These are phyloP conservation scores for Irpex rosettiformis DNA, from an alignment of 1,284 basidiomycete species.

Conservation along the genomic window DNA sequence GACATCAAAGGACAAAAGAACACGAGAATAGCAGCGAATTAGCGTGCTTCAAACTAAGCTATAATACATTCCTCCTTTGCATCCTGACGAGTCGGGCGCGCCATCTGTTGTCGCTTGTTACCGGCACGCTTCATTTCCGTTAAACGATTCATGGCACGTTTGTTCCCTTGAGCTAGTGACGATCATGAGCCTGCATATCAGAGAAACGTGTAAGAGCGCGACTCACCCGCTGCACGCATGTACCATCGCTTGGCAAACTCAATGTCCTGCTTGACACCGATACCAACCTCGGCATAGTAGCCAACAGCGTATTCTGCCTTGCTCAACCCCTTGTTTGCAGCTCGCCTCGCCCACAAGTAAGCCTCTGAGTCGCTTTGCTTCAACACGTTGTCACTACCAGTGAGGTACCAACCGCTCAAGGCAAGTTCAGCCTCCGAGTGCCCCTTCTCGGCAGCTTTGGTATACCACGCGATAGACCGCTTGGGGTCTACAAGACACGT, in stretches of 20 bases:
- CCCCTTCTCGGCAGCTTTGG: conserved; percentile 94
- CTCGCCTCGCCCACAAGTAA: conserved; percentile 92
- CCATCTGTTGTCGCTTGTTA: conserved; percentile 66
- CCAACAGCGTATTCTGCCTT: conserved; percentile 97
- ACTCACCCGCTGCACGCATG: conserved; percentile 92
- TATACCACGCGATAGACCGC: conserved; percentile 97
- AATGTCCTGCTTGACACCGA: conserved; percentile 93
- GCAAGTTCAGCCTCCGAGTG: conserved; percentile 94
- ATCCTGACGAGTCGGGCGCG: conserved; percentile 86
- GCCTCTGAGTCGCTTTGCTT: conserved; percentile 98
- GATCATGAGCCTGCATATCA: not conserved
- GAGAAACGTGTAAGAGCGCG: not conserved
- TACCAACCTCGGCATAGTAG: conserved; percentile 97
- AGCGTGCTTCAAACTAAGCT: conserved; percentile 37
- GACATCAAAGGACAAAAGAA: too few species aligned
- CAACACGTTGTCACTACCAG: conserved; percentile 91
- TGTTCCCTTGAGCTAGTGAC: conserved; percentile 83
- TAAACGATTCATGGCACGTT: conserved; percentile 90
- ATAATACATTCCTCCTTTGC: conserved; percentile 92
- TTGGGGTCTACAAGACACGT: conserved; percentile 92
- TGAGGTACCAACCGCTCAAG: conserved; percentile 96
- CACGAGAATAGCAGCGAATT: conserved; percentile 3
- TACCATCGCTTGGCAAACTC: conserved; percentile 99
- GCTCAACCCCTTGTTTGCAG: conserved; percentile 89
- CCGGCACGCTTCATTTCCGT: conserved; percentile 88